Percentiles rank a stretch among this genome's conserved stretches.
Conservation (phyloP, 441 rosid genomes). For the Syzygium syzygioides region DNA sequence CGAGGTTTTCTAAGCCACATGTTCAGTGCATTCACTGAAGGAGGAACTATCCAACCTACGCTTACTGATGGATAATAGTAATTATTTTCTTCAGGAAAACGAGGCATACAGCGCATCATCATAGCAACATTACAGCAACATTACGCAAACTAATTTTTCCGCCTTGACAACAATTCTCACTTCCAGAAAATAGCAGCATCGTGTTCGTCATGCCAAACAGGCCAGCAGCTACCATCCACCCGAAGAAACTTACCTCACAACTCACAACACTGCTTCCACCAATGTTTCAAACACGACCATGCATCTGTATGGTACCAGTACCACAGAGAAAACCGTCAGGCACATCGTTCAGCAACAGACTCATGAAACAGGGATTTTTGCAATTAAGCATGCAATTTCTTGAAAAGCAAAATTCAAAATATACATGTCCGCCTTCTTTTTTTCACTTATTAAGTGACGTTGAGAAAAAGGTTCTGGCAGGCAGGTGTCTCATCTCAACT, state of each 20-base stretch:
- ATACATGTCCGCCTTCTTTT: conserved; percentile 27
- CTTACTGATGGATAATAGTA: background rate
- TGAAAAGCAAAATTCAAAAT: conserved; percentile 13
- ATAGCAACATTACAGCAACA: background rate
- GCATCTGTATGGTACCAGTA: background rate
- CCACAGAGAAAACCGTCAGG: background rate
- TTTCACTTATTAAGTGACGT: conserved; percentile 24
- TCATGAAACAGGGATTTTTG: background rate
- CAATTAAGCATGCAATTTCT: background rate
- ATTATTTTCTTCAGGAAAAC: background rate
- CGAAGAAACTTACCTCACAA: background rate
- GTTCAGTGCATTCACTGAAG: background rate
- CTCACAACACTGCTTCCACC: background rate
- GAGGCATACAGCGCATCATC: background rate
- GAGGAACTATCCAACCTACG: background rate
- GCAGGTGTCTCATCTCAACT: conserved; percentile 11
- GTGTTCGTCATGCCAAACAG: background rate
- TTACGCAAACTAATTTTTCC: background rate
- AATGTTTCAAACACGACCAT: background rate
- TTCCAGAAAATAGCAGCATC: background rate
- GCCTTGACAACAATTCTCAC: background rate
- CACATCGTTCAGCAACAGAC: background rate
- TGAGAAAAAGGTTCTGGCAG: conserved; percentile 14
- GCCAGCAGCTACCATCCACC: background rate
- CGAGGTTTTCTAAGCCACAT: background rate